Percentiles rank a stretch among this genome's conserved stretches.
Evolutionary conservation across 352 stramenopile species (phyloP).

Genomic region (Phytophthora lateralis): DNA sequence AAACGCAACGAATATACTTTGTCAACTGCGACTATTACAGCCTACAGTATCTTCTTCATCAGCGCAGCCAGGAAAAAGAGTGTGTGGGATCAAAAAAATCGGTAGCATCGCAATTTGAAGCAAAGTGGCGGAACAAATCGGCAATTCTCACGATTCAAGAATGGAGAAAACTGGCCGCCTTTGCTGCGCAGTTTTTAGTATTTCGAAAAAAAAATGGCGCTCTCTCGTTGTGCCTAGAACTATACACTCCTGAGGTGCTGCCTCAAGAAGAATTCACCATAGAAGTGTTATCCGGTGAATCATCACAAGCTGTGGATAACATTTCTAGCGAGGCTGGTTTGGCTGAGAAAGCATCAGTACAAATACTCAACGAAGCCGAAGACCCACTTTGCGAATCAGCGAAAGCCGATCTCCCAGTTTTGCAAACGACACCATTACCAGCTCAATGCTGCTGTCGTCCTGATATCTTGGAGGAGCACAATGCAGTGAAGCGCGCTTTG

Average conservation of each 20-base stretch:
- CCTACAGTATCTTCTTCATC: slow-evolving; percentile 26
- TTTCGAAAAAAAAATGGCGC: slow-evolving; percentile 46
- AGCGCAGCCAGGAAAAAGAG: not conserved
- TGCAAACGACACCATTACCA: not conserved
- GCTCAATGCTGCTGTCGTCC: slow-evolving; percentile 1
- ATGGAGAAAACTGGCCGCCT: slow-evolving; percentile 34
- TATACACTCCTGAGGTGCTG: not conserved
- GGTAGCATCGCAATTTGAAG: slow-evolving; percentile 1
- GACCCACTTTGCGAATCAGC: not conserved
- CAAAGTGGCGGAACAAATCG: slow-evolving; percentile 2
- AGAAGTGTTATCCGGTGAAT: not conserved
- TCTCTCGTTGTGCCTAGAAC: slow-evolving; percentile 24
- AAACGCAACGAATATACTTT: slow-evolving; percentile 51
- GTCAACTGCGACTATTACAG: slow-evolving; percentile 51
- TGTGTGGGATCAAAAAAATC: not conserved
- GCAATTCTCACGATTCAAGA: slow-evolving; percentile 19
- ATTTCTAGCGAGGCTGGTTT: not conserved
- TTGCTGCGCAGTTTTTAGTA: slow-evolving; percentile 29
- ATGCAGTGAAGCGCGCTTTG: slow-evolving; percentile 11
- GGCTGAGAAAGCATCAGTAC: not conserved
- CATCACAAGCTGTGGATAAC: not conserved
- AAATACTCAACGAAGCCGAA: not conserved
- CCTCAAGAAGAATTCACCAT: not conserved
- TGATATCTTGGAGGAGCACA: slow-evolving; percentile 11
- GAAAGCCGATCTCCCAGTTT: not conserved